Conservation (phyloP, 192 early-diverging fungal genomes). For the Entomortierella beljakovae region DNA sequence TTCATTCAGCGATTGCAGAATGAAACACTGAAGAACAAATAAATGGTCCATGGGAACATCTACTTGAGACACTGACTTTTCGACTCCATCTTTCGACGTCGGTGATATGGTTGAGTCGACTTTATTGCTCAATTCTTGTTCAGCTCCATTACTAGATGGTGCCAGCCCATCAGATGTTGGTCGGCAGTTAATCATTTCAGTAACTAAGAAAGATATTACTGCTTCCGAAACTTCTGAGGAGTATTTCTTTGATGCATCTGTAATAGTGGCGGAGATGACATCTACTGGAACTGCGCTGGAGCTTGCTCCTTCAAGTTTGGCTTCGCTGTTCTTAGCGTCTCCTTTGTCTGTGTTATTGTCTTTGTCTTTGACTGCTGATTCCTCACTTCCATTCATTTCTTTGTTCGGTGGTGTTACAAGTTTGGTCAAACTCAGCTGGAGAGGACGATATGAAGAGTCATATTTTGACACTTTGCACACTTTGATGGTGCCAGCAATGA, state of each 20-base stretch:
- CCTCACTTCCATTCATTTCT: conserved; percentile 40
- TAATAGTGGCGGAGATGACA: conserved; percentile 13
- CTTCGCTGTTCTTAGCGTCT: conserved; percentile 10
- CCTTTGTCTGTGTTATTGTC: conserved; percentile 16
- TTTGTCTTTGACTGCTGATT: conserved; percentile 29
- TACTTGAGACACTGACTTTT: neutral
- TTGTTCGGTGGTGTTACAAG: conserved; percentile 9
- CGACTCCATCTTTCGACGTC: neutral
- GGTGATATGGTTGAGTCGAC: neutral
- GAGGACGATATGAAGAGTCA: conserved; percentile 69
- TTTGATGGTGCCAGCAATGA: conserved; percentile 69
- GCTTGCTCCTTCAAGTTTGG: neutral
- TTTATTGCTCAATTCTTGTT: neutral
- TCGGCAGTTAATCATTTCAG: conserved; percentile 59
- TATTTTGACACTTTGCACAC: conserved; percentile 73
- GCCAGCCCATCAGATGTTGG: neutral
- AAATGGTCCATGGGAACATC: conserved; percentile 11
- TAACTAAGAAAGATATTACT: conserved; percentile 64
- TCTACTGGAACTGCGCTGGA: conserved; percentile 14
- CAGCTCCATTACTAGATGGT: neutral
- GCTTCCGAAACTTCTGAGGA: conserved; percentile 61
- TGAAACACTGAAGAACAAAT: conserved; percentile 67
- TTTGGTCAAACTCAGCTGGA: conserved; percentile 69
- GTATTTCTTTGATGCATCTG: conserved; percentile 51
- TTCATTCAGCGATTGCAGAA: conserved; percentile 90